Percentiles rank a stretch among this genome's conserved stretches.
phyloP scores from a whole-genome alignment of 1,139 yeast species.

The Pichia sp. region DNA sequence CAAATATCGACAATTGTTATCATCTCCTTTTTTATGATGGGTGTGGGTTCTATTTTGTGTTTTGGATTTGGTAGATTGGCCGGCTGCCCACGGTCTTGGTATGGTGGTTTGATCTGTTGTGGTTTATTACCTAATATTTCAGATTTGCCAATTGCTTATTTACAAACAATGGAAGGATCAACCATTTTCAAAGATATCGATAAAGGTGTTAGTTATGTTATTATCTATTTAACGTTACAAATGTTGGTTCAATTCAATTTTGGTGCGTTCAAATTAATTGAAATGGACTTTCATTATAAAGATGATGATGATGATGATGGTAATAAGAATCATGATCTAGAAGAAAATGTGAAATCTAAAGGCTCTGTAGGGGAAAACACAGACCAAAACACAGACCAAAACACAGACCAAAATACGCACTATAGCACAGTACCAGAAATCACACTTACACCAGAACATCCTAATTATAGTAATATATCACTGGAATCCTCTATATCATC shows the following conservation, averaged over 20 bases:
- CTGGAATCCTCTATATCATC: not conserved
- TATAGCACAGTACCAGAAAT: not conserved
- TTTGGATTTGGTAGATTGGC: conserved; percentile 20
- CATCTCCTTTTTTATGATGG: conserved; percentile 55
- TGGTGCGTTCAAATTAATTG: conserved; percentile 68
- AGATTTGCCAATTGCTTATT: conserved; percentile 83
- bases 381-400: not conserved
- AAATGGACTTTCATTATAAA: conserved; percentile 20
- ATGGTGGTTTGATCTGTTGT: conserved; percentile 70
- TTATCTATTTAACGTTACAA: conserved; percentile 70
- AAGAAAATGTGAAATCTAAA: not conserved
- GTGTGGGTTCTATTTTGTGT: conserved; percentile 8
- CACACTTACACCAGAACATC: not conserved
- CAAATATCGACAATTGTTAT: conserved; percentile 67
- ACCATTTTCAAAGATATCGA: conserved; percentile 55
- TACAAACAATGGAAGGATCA: conserved; percentile 64
- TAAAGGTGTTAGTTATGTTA: conserved; percentile 80
- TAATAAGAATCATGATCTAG: not conserved
- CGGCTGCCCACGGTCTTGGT: conserved; percentile 59
- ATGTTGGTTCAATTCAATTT: conserved; percentile 65
- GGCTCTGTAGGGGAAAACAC: too few relatives aligned
- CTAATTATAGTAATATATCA: not conserved
- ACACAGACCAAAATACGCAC: not conserved
- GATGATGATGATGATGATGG: not conserved
- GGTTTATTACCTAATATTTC: conserved; percentile 76